These are phyloP conservation scores for Firmiana major DNA, from an alignment of 345 rosid genomes.

Conservation along the genomic window DNA sequence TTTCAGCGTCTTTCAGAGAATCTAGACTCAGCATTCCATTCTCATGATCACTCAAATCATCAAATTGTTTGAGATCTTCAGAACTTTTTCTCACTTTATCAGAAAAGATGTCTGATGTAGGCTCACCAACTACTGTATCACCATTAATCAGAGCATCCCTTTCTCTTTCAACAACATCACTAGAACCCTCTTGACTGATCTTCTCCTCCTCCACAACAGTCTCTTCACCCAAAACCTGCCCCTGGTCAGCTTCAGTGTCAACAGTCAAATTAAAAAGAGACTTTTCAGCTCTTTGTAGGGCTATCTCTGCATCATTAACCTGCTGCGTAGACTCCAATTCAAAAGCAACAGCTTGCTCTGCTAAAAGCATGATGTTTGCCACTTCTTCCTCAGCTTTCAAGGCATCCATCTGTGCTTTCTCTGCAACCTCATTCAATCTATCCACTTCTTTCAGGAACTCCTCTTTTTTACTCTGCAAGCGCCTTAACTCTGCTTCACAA, in stretches of 20 bases:
- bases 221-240: slow-evolving; percentile 42
- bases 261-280: slow-evolving; percentile 39
- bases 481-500: slow-evolving; percentile 57
- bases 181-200: slow-evolving; percentile 24
- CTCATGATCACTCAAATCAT: slow-evolving; percentile 53
- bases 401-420: slow-evolving; percentile 60
- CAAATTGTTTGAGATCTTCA: slow-evolving; percentile 43
- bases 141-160: slow-evolving; percentile 38
- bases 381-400: slow-evolving; percentile 92
- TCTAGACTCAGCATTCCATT: slow-evolving; percentile 50
- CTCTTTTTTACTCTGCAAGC: slow-evolving; percentile 55
- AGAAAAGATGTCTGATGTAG: slow-evolving; percentile 36
- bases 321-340: slow-evolving; percentile 74
- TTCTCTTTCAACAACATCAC: slow-evolving; percentile 37
- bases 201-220: slow-evolving; percentile 37
- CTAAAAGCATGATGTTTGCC: slow-evolving; percentile 82
- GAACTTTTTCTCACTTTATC: slow-evolving; percentile 42
- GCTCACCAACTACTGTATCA: slow-evolving; percentile 35
- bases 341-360: slow-evolving; percentile 95
- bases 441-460: slow-evolving; percentile 71
- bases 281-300: slow-evolving; percentile 67
- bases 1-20: slow-evolving; percentile 52
- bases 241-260: slow-evolving; percentile 49
- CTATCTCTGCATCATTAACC: slow-evolving; percentile 79
- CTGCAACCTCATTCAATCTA: slow-evolving; percentile 66